A percentile compares a stretch with the other conserved stretches of the same genome.
phyloP scores from a whole-genome alignment of 2,329 filamentous ascomycete species.

The Periglandula ipomoeae region DNA sequence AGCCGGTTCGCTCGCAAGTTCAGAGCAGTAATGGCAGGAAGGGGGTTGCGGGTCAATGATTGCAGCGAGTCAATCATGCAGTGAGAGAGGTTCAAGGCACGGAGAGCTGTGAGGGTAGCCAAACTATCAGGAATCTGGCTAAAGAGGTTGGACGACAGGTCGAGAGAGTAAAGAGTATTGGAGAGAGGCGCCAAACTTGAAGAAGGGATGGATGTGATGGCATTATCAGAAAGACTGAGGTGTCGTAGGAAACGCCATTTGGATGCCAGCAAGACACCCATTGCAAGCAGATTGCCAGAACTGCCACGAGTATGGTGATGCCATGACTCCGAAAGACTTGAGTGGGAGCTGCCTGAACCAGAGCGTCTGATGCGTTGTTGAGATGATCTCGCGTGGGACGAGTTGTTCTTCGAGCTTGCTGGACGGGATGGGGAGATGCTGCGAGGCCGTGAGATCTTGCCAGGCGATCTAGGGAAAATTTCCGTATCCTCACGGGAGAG shows the following conservation, averaged over 20 bases:
- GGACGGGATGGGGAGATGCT: constrained; percentile 79
- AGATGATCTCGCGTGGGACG: constrained; percentile 55
- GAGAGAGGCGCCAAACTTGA: constrained; percentile 72
- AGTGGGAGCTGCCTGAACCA: constrained; percentile 87
- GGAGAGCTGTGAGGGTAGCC: constrained; percentile 74
- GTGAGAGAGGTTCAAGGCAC: constrained; percentile 85
- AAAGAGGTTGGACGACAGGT: constrained; percentile 88
- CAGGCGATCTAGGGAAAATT: constrained; percentile 31
- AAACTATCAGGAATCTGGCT: constrained; percentile 90
- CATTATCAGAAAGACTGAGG: constrained; percentile 85
- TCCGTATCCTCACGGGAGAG: constrained; percentile 39
- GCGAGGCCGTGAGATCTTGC: constrained; percentile 45
- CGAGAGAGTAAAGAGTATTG: constrained; percentile 82
- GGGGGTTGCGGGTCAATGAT: constrained; percentile 72
- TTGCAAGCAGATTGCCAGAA: constrained; percentile 65
- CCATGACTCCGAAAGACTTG: constrained; percentile 58
- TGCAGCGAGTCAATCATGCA: constrained; percentile 97
- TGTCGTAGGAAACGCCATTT: constrained; percentile 96
- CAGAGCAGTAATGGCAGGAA: constrained; percentile 87
- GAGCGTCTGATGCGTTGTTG: constrained; percentile 79
- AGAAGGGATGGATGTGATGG: constrained; percentile 68
- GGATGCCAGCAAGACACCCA: constrained; percentile 65
- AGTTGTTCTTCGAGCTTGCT: constrained; percentile 62
- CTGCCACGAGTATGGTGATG: constrained; percentile 57
- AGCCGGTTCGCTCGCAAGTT: constrained; percentile 87